Evolutionary conservation across 192 early-diverging fungal species (phyloP), one percentile per base, ranked within the genome.

Genomic region (Entomortierella beljakovae): DNA sequence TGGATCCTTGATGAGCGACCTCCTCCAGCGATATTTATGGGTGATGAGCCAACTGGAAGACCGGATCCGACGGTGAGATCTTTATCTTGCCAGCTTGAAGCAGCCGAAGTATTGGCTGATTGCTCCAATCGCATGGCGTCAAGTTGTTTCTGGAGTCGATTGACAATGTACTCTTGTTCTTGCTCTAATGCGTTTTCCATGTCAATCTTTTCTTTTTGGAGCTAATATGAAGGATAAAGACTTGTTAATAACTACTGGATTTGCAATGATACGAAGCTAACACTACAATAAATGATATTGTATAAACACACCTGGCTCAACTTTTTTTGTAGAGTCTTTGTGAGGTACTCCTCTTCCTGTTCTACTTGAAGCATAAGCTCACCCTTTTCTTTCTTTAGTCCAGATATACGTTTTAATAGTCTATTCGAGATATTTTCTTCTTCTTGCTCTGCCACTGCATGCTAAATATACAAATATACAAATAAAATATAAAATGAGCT

Each of bases 151-250:
- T 95, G 94, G 15, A 96, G 76, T 64, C 91, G 85, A 79, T 97
- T 97, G 54, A 97, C 94, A 62, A 96, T 91, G 57, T 93, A 94
- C 81, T 97, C 94, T 70, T 96, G 94, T 66, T 96, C 95, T 71
- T 95, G 93, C 70, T 97, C 96, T 64, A 97, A 82, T 16, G 94
- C 91, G 59, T 89, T 89, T 61, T 97, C 96, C 85, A 97, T 89
- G 46, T 95, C 90, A 64, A 95, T 88, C 81, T 96, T 97, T 79
- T 97, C 96, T 63, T 90, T 88, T 69, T 96, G 92, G 37, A 97
- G 84, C 83, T 92, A 61, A 0, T 29, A 31, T 53, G n/a, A 51
- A 11, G 37, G 31, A 28, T 29, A 61, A n/a, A 46, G 18, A n/a
- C n/a, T n/a, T n/a, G n/a, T n/a, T n/a, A n/a, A n/a, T n/a, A n/a